Evolutionary conservation across 345 rosid genomes (phyloP), one percentile per base, ranked within the genome.

Genomic region (Eutrema japonicum): DNA sequence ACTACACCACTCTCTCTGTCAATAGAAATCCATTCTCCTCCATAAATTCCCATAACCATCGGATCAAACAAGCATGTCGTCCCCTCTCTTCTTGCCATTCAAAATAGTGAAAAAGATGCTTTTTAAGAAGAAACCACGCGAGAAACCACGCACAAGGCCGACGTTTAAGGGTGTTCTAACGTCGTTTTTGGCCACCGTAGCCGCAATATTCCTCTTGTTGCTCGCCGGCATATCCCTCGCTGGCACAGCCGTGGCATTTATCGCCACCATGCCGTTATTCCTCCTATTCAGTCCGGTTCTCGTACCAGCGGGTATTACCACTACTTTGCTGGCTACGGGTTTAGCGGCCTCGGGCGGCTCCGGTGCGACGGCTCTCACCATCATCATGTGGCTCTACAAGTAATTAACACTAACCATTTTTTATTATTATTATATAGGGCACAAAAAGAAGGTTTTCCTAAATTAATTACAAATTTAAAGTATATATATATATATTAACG

Each of bases 281-380:
- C 81, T 90, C 68, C 66, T 88, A 10, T 88, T 82, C 82, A 92
- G 93, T 75, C 98, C 96, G 0, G 87, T 92, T 40, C 83, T 92
- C 14, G 83, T 92, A 70, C 98, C 95, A 1, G 90, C 90, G 0
- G 80, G 83, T n/a, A 80, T 88, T 63, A 64, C 89, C 0, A 72
- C 75, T 14, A 70, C 78, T 35, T 68, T 88, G 40, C 22, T 88
- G 8, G 68, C 56, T 13, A 70, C 71, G 40, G 89, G 94, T n/a
- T 90, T 92, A 81, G 33, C 83, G n/a, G 81, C 91, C 29, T 81
- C 88, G 0, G 91, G 95, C 0, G 86, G 89, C 10, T 81, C 85
- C 18, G 87, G 93, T 3, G 61, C 78, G 5, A 84, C 88, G 0
- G 88, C 87, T 0, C 36, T 87, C 29, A 73, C 83, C 11, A 88